Percentiles rank a stretch among this genome's conserved stretches.
Conservation (phyloP, 208 protist species). For the Trypanosoma rangeli region DNA sequence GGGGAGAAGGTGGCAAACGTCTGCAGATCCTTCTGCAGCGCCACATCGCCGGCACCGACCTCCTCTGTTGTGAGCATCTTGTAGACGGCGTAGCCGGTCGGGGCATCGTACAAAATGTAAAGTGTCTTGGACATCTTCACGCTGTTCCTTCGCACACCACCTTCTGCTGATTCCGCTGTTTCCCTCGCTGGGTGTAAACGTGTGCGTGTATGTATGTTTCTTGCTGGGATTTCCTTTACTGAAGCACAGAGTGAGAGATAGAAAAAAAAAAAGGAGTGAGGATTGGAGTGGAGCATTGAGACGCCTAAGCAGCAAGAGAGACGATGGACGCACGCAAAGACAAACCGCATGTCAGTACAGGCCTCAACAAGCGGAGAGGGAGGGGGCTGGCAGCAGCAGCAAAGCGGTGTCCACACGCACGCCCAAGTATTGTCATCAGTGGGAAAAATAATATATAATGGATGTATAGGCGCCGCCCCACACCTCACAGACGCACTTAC, state of each 20-base stretch:
- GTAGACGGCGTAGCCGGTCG: constrained; percentile 97
- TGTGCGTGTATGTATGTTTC: not conserved
- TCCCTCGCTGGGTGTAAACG: constrained; percentile 1
- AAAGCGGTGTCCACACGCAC: no score
- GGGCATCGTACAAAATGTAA: constrained; percentile 96
- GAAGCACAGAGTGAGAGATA: not conserved
- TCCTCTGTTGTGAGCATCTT: constrained; percentile 94
- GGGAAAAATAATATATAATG: no score
- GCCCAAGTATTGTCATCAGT: no score
- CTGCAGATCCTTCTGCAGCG: constrained; percentile 92
- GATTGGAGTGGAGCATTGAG: not conserved
- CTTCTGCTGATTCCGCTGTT: not conserved
- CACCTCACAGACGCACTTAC: not conserved
- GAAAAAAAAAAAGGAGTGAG: constrained; percentile 3
- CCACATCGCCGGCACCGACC: constrained; percentile 88
- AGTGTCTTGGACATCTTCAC: constrained; percentile 80
- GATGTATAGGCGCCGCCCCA: no score
- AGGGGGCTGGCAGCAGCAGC: no score
- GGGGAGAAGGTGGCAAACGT: constrained; percentile 94
- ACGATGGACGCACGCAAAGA: no score
- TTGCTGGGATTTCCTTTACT: not conserved
- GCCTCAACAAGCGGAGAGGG: no score
- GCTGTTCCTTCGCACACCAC: not conserved
- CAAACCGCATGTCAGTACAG: no score
- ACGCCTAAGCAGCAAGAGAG: no score